A percentile compares a stretch with the other conserved stretches of the same genome.
phyloP scores from a whole-genome alignment of 257 asterid genomes.

The Solanum corneliomulleri region DNA sequence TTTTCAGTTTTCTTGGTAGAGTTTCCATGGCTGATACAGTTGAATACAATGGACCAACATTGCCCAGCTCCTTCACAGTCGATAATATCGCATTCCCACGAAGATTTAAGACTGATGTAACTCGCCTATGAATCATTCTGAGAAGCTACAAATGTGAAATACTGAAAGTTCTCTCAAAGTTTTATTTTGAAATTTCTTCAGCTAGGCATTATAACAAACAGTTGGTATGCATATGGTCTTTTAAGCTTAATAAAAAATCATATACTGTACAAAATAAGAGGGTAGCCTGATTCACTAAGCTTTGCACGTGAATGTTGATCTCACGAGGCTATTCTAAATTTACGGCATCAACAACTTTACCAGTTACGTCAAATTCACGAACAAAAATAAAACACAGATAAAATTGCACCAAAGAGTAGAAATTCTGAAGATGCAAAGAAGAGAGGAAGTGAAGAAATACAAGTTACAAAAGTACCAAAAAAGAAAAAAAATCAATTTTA shows the following conservation, averaged over 20 bases:
- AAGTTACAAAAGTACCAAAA: neutral
- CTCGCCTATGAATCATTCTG: neutral
- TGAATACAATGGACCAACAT: slow-evolving; percentile 13
- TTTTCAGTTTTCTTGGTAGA: slow-evolving; percentile 34
- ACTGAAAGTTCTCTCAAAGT: neutral
- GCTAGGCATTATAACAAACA: neutral
- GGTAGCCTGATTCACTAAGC: neutral
- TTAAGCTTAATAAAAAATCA: neutral
- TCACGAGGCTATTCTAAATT: neutral
- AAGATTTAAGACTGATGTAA: neutral
- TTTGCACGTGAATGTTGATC: neutral
- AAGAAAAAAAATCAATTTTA: no score
- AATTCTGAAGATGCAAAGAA: neutral
- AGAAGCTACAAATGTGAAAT: neutral
- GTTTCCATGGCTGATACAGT: slow-evolving; percentile 4
- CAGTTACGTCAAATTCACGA: neutral
- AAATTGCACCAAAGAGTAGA: neutral
- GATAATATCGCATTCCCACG: neutral
- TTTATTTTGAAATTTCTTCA: neutral
- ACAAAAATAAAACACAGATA: no score
- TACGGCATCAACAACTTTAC: neutral
- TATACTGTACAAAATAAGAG: neutral
- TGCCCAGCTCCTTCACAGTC: neutral
- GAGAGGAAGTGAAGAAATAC: neutral
- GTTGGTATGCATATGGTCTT: neutral